A percentile compares a stretch with the other conserved stretches of the same genome.
phyloP scores from a whole-genome alignment of 345 rosid species.

The Gossypium herbaceum region DNA sequence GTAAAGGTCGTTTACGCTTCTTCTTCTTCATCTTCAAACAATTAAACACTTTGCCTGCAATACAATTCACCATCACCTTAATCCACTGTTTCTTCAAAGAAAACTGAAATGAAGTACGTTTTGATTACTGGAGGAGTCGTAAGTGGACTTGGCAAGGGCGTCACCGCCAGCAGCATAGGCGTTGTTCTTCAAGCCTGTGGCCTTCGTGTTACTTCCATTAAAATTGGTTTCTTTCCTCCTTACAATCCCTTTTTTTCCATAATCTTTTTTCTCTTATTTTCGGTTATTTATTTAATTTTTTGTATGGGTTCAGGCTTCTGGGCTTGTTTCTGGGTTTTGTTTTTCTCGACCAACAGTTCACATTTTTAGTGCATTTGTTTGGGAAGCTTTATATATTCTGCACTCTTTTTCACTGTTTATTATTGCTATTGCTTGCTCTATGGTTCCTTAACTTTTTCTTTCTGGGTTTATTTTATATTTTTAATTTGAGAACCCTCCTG shows the following conservation, averaged over 20 bases:
- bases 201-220: conserved; percentile 93
- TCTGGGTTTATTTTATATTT: conserved; percentile 1
- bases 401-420: not conserved
- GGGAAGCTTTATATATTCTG: not conserved
- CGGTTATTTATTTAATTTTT: not conserved
- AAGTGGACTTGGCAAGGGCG: conserved; percentile 98
- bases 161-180: conserved; percentile 93
- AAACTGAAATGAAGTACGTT: conserved; percentile 80
- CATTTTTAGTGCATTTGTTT: not conserved
- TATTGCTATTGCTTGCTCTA: not conserved
- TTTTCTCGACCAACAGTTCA: not conserved
- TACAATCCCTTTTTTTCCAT: not conserved
- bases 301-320: not conserved
- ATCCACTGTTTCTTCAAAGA: not conserved
- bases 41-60: conserved; percentile 41
- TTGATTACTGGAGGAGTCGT: conserved; percentile 95
- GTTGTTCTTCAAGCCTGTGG: conserved; percentile 95
- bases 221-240: conserved; percentile 54
- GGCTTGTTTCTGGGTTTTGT: not conserved
- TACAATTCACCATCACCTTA: not conserved
- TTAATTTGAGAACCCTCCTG: not conserved
- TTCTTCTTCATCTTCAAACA: not conserved
- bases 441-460: not conserved
- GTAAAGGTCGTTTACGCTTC: not conserved
- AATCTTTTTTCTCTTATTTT: not conserved